phyloP scores from a whole-genome alignment of 225 moss, liverwort and hornwort species.

The Antitrichia curtipendula region DNA sequence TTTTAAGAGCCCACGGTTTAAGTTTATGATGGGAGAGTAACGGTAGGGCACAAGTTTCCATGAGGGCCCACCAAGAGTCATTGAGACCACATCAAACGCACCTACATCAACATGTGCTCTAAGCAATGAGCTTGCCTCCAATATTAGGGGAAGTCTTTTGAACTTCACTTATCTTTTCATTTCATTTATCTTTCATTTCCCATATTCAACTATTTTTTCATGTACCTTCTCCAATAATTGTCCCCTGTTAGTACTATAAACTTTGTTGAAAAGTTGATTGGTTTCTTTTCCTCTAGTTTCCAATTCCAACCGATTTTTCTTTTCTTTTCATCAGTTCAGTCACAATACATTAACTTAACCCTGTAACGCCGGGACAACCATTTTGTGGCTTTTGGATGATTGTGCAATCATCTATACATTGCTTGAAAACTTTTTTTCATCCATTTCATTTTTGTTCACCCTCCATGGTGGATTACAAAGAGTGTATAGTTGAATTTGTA shows the following conservation, averaged over 20 bases:
- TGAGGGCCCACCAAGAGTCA: accelerated
- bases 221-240: neutral
- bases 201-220: neutral
- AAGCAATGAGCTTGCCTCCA: neutral
- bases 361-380: no score
- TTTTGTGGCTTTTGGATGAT: no score
- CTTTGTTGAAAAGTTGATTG: neutral
- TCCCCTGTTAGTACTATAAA: neutral
- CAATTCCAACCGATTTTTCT: neutral
- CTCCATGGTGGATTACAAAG: no score
- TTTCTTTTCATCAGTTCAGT: neutral
- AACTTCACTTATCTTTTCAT: neutral
- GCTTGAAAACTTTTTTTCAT: no score
- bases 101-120: neutral
- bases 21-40: neutral
- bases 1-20: accelerated
- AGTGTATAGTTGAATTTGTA: no score
- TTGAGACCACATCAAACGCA: accelerated
- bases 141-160: neutral
- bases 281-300: neutral
- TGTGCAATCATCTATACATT: no score
- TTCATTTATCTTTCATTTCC: neutral
- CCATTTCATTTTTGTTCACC: no score
- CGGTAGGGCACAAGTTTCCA: no score
- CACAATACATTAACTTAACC: neutral